Conservation (phyloP, 2,329 filamentous ascomycete species). For the Venturiaceae sp. region DNA sequence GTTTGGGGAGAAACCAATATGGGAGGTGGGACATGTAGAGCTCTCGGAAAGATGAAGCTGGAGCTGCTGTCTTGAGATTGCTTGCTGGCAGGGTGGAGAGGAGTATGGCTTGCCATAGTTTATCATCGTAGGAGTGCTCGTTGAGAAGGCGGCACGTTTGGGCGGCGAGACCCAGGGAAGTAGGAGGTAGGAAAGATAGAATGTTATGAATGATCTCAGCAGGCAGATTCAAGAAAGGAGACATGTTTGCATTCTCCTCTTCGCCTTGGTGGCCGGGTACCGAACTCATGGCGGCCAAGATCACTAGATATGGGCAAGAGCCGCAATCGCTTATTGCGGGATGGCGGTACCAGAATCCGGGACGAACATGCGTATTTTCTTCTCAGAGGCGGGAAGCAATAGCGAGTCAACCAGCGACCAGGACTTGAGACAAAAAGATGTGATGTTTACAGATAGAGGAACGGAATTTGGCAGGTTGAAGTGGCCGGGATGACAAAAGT, state of each 20-base stretch:
- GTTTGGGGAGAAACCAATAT: constrained; percentile 72
- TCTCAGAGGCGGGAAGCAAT: not conserved
- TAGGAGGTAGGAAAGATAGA: constrained; percentile 53
- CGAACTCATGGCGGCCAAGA: not conserved
- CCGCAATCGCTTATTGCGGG: not conserved
- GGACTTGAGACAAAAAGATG: not conserved
- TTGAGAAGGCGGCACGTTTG: constrained; percentile 52
- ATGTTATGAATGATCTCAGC: constrained; percentile 68
- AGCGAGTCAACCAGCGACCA: not conserved
- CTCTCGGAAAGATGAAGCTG: constrained; percentile 55
- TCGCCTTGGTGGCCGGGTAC: not conserved
- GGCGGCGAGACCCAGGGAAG: constrained; percentile 52
- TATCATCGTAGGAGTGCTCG: constrained; percentile 52
- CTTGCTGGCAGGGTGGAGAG: constrained; percentile 52
- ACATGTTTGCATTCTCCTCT: not conserved
- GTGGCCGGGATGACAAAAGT: not conserved
- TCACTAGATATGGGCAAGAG: too few relatives aligned
- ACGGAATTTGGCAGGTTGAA: not conserved
- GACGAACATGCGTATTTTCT: not conserved
- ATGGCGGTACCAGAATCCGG: not conserved
- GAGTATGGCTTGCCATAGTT: constrained; percentile 62
- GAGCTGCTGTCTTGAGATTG: constrained; percentile 36
- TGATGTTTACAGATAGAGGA: not conserved
- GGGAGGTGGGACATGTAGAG: constrained; percentile 68
- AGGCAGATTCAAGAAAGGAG: constrained; percentile 42